Percentiles rank a stretch among this genome's conserved stretches.
These are phyloP conservation scores for Spergularia marina DNA, from an alignment of 148 eudicot genomes.

Conservation along the genomic window DNA sequence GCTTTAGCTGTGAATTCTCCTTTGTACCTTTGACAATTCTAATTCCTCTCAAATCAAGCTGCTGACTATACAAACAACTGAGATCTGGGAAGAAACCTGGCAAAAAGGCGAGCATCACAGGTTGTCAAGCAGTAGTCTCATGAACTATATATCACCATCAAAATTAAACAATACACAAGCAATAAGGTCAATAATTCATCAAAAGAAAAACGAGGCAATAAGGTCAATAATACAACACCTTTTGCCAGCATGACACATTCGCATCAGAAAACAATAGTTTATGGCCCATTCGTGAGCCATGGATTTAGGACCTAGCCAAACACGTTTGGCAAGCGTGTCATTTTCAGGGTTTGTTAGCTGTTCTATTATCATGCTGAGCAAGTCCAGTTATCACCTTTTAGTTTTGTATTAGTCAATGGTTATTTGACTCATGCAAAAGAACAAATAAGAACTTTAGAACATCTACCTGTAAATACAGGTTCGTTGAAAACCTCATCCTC, in stretches of 20 bases:
- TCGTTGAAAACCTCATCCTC: constrained; percentile 72
- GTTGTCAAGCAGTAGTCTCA: constrained; percentile 4
- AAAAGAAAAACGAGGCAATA: neutral
- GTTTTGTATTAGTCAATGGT: neutral
- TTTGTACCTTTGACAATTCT: constrained; percentile 32
- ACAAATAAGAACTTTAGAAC: neutral
- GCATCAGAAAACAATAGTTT: neutral
- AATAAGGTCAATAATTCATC: no score
- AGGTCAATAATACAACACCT: neutral
- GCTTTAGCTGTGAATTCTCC: constrained; percentile 25
- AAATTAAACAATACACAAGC: neutral
- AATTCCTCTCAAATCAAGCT: constrained; percentile 54
- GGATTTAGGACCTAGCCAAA: neutral
- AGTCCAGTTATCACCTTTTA: neutral
- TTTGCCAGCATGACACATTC: neutral
- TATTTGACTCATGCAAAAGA: neutral
- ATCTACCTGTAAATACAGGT: constrained; percentile 67
- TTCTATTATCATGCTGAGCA: neutral
- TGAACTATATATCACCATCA: neutral
- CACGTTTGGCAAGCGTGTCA: no score
- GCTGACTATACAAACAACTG: constrained; percentile 53
- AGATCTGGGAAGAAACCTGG: constrained; percentile 61
- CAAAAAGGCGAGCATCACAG: constrained; percentile 14
- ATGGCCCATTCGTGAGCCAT: neutral
- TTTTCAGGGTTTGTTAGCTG: no score